Conservation (phyloP, 306 rosid genomes). For the Crataegus laevigata region DNA sequence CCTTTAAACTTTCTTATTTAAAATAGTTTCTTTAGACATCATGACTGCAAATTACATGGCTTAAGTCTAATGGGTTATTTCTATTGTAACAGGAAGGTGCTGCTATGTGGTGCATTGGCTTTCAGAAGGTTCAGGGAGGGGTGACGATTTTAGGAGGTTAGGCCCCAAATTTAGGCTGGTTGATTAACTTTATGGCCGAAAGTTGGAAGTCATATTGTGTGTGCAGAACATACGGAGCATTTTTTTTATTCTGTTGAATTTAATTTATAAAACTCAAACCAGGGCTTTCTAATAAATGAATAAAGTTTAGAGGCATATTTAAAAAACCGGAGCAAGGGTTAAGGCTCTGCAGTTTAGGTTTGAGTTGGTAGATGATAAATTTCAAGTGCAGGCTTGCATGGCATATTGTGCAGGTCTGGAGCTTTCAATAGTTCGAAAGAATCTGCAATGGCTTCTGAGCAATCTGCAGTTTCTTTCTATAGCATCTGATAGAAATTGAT, state of each 20-base stretch:
- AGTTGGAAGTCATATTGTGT: slow-evolving; percentile 3
- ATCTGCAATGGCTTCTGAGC: neutral
- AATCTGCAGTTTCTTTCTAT: too few relatives aligned
- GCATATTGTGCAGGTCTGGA: neutral
- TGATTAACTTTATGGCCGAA: neutral
- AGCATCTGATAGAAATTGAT: neutral
- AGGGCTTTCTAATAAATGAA: neutral
- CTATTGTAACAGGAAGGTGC: slow-evolving; percentile 52
- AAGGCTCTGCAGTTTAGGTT: neutral
- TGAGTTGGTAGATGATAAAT: too few relatives aligned
- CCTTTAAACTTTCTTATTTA: slow-evolving; percentile 9
- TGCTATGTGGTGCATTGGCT: slow-evolving; percentile 80
- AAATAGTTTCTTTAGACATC: neutral
- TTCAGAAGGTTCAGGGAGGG: slow-evolving; percentile 72
- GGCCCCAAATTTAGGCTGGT: slow-evolving; percentile 9
- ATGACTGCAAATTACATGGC: slow-evolving; percentile 17
- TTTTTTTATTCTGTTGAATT: neutral
- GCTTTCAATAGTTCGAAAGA: neutral
- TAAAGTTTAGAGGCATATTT: neutral
- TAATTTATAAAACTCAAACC: neutral
- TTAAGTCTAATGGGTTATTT: slow-evolving; percentile 9
- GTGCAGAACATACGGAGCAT: neutral
- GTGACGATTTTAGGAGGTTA: slow-evolving; percentile 85
- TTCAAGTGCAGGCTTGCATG: neutral
- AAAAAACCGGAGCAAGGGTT: neutral